Conservation (phyloP, 495 filamentous ascomycete genomes). For the Xylaria castorea region DNA sequence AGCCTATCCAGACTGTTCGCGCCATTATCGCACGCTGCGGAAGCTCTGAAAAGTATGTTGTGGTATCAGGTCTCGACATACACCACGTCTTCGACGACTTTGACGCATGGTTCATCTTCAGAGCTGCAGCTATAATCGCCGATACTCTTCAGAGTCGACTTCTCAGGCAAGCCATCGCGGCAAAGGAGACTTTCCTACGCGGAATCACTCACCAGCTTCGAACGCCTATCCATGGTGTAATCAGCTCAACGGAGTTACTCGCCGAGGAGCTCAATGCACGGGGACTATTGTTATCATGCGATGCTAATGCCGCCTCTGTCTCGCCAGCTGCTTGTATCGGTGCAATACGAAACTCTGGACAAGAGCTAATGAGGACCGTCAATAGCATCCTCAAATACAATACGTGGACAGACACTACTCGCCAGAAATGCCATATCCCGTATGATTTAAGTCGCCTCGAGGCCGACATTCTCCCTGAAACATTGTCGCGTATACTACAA, state of each 20-base stretch:
- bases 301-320: not conserved
- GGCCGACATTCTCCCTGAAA: not conserved
- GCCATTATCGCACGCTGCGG: slow-evolving; percentile 24
- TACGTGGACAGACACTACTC: slow-evolving; percentile 21
- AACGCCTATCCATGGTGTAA: slow-evolving; percentile 49
- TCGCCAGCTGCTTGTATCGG: slow-evolving; percentile 17
- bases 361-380: slow-evolving; percentile 30
- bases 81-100: slow-evolving; percentile 30
- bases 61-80: slow-evolving; percentile 27
- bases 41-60: slow-evolving; percentile 23
- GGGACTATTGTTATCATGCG: not conserved
- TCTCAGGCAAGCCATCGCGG: slow-evolving; percentile 29
- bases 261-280: slow-evolving; percentile 33
- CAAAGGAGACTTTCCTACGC: slow-evolving; percentile 49
- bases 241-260: slow-evolving; percentile 47
- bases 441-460: slow-evolving; percentile 9
- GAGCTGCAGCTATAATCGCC: slow-evolving; percentile 22
- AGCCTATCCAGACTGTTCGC: slow-evolving; percentile 13
- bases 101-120: slow-evolving; percentile 29
- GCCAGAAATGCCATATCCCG: not conserved
- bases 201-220: slow-evolving; percentile 50
- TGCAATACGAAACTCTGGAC: slow-evolving; percentile 25
- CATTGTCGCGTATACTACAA: not conserved
- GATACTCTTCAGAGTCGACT: slow-evolving; percentile 27
- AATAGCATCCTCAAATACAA: slow-evolving; percentile 31